Base-by-base conservation (phyloP, 208 protist species). In the Sergeia podlipaevii region DNA sequence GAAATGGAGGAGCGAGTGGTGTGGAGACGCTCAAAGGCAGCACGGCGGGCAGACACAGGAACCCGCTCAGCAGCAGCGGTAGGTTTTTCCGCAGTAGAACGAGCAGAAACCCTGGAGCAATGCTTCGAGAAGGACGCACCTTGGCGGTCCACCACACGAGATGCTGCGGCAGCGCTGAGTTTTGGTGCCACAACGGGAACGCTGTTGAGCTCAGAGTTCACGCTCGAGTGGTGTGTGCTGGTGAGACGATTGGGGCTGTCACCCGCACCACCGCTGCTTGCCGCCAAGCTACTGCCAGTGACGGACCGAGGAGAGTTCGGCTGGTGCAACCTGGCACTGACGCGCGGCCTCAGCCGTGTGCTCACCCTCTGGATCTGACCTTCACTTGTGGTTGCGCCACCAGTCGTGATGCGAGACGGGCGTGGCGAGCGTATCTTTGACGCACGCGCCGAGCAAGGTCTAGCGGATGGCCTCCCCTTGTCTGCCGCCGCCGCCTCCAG, bases 91-190 rank as follows among this genome's bases (percentile, higher is more conserved):
- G 30, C 42, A 17, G 13, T 15, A 3, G 18, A 43, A 10, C 54
- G 13, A n/a, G 54, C 36, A 46, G 66, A 54, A 24, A 74, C 49
- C 18, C 66, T 54, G 11, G 66, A 56, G 30, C 66, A 74, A 60
- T 74, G 66, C 46, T 74, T 74, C 39, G 60, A 20, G 37, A 77
- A 58, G 36, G 64, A 70, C 30, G 71, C 58, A 33, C 66, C 52
- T 49, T 77, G 70, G 5, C 70, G 70, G 6, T 10, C 37, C 20
- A 60, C 61, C 27, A 69, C 54, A 15, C 55, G 34, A 3, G 38
- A 45, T 15, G 17, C 50, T 1, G 33, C 17, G 15, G 32, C 30
- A 38, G 23, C 17, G 26, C 0, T 5, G 7, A 4, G 46, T 4
- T 4, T 15, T 37, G 13, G 6, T 15, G 30, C 28, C 27, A 33